Evolutionary conservation across 164 flowering plant species (phyloP).

Genomic region (Magnolia officinalis): DNA sequence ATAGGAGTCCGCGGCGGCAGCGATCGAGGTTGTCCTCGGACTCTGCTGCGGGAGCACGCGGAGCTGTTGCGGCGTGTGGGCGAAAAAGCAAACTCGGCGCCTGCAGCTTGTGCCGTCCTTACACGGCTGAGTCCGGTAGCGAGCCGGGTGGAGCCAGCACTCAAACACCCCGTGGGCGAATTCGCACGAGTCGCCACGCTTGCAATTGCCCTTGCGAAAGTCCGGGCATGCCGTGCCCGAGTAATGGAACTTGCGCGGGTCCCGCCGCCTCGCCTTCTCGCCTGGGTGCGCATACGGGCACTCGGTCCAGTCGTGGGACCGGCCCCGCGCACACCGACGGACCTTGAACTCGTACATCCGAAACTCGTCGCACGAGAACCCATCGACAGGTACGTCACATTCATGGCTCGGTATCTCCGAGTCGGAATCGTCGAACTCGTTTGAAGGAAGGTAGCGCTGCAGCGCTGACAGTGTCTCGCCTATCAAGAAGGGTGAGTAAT

Average conservation of each 20-base stretch:
- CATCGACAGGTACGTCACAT: conserved; percentile 44
- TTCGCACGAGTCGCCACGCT: conserved; percentile 77
- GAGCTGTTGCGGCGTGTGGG: conserved; percentile 80
- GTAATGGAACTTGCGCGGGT: conserved; percentile 71
- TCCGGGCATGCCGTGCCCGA: conserved; percentile 86
- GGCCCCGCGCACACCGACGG: conserved; percentile 56
- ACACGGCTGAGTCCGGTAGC: conserved; percentile 89
- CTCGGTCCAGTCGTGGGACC: conserved; percentile 95
- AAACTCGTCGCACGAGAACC: conserved; percentile 62
- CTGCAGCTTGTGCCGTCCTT: conserved; percentile 70
- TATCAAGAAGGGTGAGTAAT: conserved; percentile 24
- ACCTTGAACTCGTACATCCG: conserved; percentile 82
- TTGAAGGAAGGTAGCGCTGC: conserved; percentile 55
- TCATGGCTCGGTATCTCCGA: conserved; percentile 29
- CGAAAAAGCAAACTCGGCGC: conserved; percentile 80
- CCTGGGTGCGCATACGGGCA: conserved; percentile 94
- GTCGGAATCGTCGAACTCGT: conserved; percentile 29
- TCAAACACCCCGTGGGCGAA: conserved; percentile 90
- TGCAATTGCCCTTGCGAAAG: conserved; percentile 71
- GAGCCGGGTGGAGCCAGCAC: conserved; percentile 93
- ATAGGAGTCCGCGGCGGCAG: conserved; percentile 21
- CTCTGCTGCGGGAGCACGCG: conserved; percentile 41
- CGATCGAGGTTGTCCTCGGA: conserved; percentile 15
- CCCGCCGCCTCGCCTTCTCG: conserved; percentile 85
- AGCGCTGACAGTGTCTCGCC: conserved; percentile 42